A percentile compares a stretch with the other conserved stretches of the same genome.
phyloP scores from a whole-genome alignment of 1,284 basidiomycete species.

The Golubevia pallescens region DNA sequence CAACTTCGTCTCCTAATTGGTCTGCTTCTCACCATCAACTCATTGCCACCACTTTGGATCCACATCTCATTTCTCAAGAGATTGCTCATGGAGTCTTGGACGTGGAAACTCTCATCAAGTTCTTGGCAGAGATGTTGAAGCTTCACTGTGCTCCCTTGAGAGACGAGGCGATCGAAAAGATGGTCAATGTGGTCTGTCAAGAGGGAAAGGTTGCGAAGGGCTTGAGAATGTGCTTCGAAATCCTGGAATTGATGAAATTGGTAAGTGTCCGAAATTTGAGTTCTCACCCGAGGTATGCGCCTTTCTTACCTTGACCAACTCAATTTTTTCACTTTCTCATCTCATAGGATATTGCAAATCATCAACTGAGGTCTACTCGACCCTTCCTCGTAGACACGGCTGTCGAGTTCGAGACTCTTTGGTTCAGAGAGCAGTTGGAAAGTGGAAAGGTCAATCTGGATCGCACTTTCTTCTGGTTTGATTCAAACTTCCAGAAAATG shows the following conservation, averaged over 20 bases:
- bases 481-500: too few relatives aligned
- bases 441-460: conserved; percentile 63
- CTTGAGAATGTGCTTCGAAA: conserved; percentile 83
- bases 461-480: too few relatives aligned
- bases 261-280: conserved; percentile 67
- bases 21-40: conserved; percentile 49
- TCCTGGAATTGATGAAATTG: conserved; percentile 92
- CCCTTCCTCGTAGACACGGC: conserved; percentile 83
- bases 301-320: too few relatives aligned
- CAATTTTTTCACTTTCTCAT: too few relatives aligned
- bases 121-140: conserved; percentile 82
- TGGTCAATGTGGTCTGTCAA: conserved; percentile 69
- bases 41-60: conserved; percentile 67
- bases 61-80: conserved; percentile 77
- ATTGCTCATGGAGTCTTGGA: conserved; percentile 79
- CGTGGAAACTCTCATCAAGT: conserved; percentile 77
- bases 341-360: conserved; percentile 88
- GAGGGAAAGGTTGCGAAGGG: conserved; percentile 71
- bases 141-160: conserved; percentile 91
- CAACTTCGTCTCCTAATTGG: conserved; percentile 11
- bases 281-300: too few relatives aligned
- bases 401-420: conserved; percentile 78
- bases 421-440: conserved; percentile 73
- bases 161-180: conserved; percentile 80
- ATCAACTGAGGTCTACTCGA: conserved; percentile 85